Evolutionary conservation across 129 eudicot species (phyloP).

Genomic region (Lactuca sativa): DNA sequence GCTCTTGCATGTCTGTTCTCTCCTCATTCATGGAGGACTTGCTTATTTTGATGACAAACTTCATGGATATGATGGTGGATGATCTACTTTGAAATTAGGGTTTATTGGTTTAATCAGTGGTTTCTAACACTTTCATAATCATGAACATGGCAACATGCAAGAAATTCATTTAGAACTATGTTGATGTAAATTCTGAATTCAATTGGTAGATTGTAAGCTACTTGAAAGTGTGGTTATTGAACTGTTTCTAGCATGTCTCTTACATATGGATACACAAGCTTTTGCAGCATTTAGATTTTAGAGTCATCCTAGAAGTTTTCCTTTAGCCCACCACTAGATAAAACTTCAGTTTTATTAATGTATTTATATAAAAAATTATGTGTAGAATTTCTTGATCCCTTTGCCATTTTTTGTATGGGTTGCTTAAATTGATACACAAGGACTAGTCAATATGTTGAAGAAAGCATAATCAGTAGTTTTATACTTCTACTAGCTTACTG

Average conservation of each 20-base stretch:
- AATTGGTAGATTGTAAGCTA: conserved; percentile 4
- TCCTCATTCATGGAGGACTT: neutral
- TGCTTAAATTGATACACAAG: neutral
- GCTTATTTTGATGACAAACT: neutral
- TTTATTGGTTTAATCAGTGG: neutral
- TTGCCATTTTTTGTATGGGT: neutral
- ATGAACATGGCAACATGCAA: neutral
- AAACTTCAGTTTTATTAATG: neutral
- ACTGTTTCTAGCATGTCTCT: too few species aligned
- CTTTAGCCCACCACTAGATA: neutral
- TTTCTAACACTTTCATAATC: conserved; percentile 5
- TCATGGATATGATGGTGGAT: conserved; percentile 9
- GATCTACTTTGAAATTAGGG: conserved; percentile 1
- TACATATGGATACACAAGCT: neutral
- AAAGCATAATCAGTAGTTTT: too few species aligned
- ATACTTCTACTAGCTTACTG: neutral
- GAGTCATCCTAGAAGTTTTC: neutral
- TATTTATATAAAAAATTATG: conserved; percentile 7
- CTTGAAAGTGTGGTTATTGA: conserved; percentile 2
- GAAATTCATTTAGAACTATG: neutral
- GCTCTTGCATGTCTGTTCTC: conserved; percentile 16
- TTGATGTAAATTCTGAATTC: conserved; percentile 8
- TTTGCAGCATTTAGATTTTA: neutral
- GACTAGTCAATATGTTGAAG: neutral
- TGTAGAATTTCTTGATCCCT: conserved; percentile 13